Conservation (phyloP, 805 yeast genomes). For the Scheffersomyces ergatensis region DNA sequence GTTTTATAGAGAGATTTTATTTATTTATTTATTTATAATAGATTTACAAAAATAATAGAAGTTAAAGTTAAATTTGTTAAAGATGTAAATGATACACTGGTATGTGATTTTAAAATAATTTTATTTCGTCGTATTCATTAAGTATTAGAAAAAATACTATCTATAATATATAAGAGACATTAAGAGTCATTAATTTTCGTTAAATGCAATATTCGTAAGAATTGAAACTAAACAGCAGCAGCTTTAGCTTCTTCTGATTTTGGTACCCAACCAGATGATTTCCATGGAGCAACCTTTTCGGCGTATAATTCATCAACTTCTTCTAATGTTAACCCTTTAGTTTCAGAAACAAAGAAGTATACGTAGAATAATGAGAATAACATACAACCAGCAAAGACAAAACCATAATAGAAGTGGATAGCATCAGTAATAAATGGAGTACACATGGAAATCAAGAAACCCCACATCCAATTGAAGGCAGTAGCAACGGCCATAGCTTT, state of each 20-base stretch:
- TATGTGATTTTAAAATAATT: too few relatives aligned
- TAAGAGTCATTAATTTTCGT: too few relatives aligned
- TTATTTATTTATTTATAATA: too few relatives aligned
- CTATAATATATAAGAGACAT: too few relatives aligned
- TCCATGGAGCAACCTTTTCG: conserved; percentile 34
- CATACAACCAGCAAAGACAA: conserved; percentile 62
- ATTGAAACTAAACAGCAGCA: neutral
- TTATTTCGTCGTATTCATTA: too few relatives aligned
- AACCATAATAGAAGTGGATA: conserved; percentile 67
- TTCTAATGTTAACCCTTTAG: conserved; percentile 78
- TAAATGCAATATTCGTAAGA: too few relatives aligned
- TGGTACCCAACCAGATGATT: conserved; percentile 51
- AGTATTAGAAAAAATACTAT: too few relatives aligned
- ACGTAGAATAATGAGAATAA: conserved; percentile 65
- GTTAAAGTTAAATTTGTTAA: too few relatives aligned
- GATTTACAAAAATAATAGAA: too few relatives aligned
- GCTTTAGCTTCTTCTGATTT: conserved; percentile 24
- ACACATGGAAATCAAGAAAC: conserved; percentile 59
- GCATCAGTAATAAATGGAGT: conserved; percentile 61
- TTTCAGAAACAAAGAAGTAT: conserved; percentile 70
- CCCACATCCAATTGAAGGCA: conserved; percentile 64
- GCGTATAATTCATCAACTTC: conserved; percentile 73
- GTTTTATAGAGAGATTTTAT: neutral
- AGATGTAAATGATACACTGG: too few relatives aligned
- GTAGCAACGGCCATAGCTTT: conserved; percentile 65